These are phyloP conservation scores for Chrysosporium keratinophilum DNA, from an alignment of 2,329 filamentous ascomycete genomes.

Conservation along the genomic window DNA sequence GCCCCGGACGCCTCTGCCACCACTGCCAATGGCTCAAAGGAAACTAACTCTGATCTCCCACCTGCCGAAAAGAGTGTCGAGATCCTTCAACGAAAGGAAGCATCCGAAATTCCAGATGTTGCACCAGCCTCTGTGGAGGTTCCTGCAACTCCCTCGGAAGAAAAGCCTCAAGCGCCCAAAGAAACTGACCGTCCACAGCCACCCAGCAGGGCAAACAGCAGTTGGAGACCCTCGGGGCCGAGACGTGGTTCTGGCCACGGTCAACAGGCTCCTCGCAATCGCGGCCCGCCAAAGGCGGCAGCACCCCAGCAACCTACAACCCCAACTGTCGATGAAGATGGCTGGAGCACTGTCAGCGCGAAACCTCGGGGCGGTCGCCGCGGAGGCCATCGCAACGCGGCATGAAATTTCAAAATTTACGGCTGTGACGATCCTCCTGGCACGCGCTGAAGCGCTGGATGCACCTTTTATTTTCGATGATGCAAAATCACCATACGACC, in stretches of 20 bases:
- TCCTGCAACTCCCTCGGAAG: conserved; percentile 35
- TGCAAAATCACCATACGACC: neutral
- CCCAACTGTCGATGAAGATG: conserved; percentile 34
- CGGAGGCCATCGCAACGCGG: conserved; percentile 21
- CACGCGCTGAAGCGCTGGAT: neutral
- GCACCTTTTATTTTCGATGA: neutral
- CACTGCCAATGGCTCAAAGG: conserved; percentile 31
- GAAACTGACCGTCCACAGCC: conserved; percentile 22
- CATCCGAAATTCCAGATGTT: conserved; percentile 32
- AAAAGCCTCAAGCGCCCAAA: conserved; percentile 17
- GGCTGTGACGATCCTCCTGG: neutral
- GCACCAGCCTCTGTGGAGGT: conserved; percentile 16
- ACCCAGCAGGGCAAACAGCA: conserved; percentile 31
- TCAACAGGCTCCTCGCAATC: conserved; percentile 12
- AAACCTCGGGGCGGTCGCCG: conserved; percentile 38
- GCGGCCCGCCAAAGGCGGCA: conserved; percentile 4
- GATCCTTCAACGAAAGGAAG: conserved; percentile 43
- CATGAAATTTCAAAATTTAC: neutral
- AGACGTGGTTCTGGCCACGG: conserved; percentile 9
- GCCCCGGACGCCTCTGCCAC: conserved; percentile 27
- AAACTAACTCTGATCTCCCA: conserved; percentile 33
- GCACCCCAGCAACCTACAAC: conserved; percentile 25
- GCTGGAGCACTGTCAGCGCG: conserved; percentile 41
- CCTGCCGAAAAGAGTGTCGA: conserved; percentile 44
- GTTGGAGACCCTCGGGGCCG: conserved; percentile 29